Base-by-base conservation (phyloP, 257 asterid species). In the Solanum tacnaense region DNA sequence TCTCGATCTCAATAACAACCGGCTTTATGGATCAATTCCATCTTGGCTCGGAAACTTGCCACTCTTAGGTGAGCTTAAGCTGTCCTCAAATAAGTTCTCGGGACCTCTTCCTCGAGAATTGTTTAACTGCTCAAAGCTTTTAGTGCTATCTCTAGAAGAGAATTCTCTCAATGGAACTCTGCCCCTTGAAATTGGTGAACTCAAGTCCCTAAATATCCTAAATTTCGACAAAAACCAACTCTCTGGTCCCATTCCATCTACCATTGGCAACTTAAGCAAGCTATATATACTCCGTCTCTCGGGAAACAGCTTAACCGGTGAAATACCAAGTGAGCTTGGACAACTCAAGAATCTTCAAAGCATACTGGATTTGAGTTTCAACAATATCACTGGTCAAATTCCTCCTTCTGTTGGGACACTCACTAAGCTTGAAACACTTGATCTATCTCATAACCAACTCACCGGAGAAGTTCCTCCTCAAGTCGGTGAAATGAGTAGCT, bases 11-110 rank as follows among this genome's bases (percentile, higher is more conserved):
- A 95, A 95, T 88, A 93, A 88, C 58, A 96, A 96, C 89, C 92
- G 18, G 86, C 89, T 96, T 62, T 93, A 96, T 5, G 98, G 98
- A 16, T 88, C 91, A 9, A 88, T 96, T 84, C 98, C 99, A 4
- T 87, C 87, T 82, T 96, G 99, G 98, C 93, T 96, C 7, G 98
- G 98, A 27, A 90, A 92, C 73, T 92, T 95, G 81, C 97, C 98
- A 23, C 91, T 91, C 16, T 75, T 96, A 73, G 99, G 98, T 23
- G 99, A 95, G 91, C 92, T 96, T 31, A 95, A 96, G 89, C 98
- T 95, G 72, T 92, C 96, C 23, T 89, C 72, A 29, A 96, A 96
- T 89, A 93, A 85, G 38, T 88, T 96, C 41, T 93, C 94, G 1
- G 98, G 96, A 8, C 29, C 93, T 18, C 92, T 96, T 84, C 98